Evolutionary conservation across 108 stramenopile genomes (phyloP).

Genomic region (Skeletonema menzelii): DNA sequence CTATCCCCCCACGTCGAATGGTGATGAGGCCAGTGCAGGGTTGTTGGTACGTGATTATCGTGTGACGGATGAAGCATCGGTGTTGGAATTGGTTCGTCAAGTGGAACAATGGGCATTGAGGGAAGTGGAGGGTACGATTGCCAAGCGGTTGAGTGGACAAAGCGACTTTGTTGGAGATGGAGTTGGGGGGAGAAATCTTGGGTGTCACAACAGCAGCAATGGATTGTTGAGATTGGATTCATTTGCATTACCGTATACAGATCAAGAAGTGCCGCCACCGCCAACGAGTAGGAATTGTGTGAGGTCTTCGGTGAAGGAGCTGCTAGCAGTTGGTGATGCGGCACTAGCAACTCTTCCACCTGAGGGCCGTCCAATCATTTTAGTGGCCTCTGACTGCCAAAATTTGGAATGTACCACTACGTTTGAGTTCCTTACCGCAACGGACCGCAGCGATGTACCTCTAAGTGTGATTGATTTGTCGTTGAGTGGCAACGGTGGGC

Average conservation of each 20-base stretch:
- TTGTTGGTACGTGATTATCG: slow-evolving; percentile 77
- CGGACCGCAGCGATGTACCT: slow-evolving; percentile 65
- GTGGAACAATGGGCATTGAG: slow-evolving; percentile 69
- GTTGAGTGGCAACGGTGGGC: background rate
- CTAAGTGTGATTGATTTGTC: slow-evolving; percentile 71
- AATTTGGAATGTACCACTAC: slow-evolving; percentile 70
- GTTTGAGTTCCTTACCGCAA: slow-evolving; percentile 56
- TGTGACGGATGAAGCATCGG: slow-evolving; percentile 58
- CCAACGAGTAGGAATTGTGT: slow-evolving; percentile 22
- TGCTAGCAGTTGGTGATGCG: slow-evolving; percentile 75
- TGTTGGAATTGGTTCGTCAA: slow-evolving; percentile 44
- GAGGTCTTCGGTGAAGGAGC: slow-evolving; percentile 63
- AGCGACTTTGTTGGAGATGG: slow-evolving; percentile 23
- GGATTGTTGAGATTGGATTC: slow-evolving; percentile 24
- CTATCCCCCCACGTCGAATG: slow-evolving; percentile 51
- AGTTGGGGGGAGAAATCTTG: slow-evolving; percentile 10
- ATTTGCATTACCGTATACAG: background rate
- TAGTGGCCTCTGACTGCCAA: slow-evolving; percentile 72
- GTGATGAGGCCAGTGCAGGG: slow-evolving; percentile 53
- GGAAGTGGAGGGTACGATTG: slow-evolving; percentile 73
- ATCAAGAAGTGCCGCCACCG: background rate
- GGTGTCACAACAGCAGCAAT: background rate
- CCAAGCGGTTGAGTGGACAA: slow-evolving; percentile 55
- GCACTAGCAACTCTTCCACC: slow-evolving; percentile 66
- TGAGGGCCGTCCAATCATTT: slow-evolving; percentile 66